phyloP scores from a whole-genome alignment of 2,329 filamentous ascomycete species.

The Didymella segeticola region DNA sequence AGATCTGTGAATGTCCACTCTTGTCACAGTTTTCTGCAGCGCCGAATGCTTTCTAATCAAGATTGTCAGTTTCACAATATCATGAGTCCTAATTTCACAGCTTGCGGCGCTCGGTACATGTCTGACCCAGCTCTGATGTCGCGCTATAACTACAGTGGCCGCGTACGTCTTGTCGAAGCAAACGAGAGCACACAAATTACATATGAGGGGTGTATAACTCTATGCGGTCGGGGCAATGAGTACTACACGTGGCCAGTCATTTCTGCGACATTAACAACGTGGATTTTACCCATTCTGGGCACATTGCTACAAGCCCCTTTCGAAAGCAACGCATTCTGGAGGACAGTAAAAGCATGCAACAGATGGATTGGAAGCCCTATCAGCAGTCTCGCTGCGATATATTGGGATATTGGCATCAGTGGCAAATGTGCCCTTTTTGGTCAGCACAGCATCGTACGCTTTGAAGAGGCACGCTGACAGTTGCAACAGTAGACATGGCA shows the following conservation, averaged over 20 bases:
- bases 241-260: conserved; percentile 39
- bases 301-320: conserved; percentile 48
- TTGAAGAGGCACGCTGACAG: conserved; percentile 20
- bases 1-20: too few relatives aligned
- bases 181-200: conserved; percentile 35
- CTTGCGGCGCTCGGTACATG: conserved; percentile 26
- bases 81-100: conserved; percentile 25
- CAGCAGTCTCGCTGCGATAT: conserved; percentile 39
- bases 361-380: conserved; percentile 46
- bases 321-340: conserved; percentile 45
- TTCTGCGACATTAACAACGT: conserved; percentile 44
- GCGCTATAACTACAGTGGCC: conserved; percentile 26
- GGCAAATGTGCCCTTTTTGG: conserved; percentile 39
- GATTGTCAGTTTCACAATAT: background rate
- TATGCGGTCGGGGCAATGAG: conserved; percentile 40
- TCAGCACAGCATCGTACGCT: background rate
- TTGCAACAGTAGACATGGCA: conserved; percentile 37
- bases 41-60: too few relatives aligned
- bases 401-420: conserved; percentile 46
- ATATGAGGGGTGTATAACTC: conserved; percentile 33
- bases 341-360: conserved; percentile 42
- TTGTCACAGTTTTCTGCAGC: too few relatives aligned
- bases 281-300: conserved; percentile 46
- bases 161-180: conserved; percentile 7
- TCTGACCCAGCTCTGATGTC: conserved; percentile 15